Conservation (phyloP, 2,329 filamentous ascomycete genomes). For the Clonostachys rosea region DNA sequence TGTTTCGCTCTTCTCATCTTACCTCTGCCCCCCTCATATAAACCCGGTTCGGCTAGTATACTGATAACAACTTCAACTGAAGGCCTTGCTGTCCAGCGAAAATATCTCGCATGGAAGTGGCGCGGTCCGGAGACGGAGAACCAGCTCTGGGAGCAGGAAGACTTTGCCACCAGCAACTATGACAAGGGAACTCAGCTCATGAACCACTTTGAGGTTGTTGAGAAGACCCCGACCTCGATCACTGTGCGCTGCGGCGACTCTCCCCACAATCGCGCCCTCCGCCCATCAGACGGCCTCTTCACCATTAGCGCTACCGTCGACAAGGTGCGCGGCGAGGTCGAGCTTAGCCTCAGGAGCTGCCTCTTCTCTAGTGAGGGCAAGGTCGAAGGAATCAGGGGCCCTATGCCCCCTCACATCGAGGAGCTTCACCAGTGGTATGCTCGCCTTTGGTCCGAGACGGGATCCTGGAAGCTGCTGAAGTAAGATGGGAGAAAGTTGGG, state of each 20-base stretch:
- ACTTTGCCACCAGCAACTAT: constrained; percentile 53
- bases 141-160: constrained; percentile 56
- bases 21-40: too few species aligned
- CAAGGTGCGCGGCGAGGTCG: constrained; percentile 51
- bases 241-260: constrained; percentile 63
- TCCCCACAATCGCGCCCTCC: constrained; percentile 49
- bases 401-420: constrained; percentile 18
- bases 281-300: constrained; percentile 62
- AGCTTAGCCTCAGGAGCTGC: constrained; percentile 61
- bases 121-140: constrained; percentile 45
- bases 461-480: constrained; percentile 27
- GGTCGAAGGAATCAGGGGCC: constrained; percentile 21
- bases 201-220: constrained; percentile 69
- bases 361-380: constrained; percentile 44
- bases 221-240: constrained; percentile 56
- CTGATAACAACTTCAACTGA: not conserved
- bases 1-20: too few species aligned
- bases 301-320: constrained; percentile 59
- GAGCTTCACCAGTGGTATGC: constrained; percentile 33
- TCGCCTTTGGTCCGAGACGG: constrained; percentile 30
- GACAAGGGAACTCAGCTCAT: constrained; percentile 60
- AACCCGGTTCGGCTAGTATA: not conserved
- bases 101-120: constrained; percentile 55
- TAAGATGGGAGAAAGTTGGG: constrained; percentile 2
- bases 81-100: constrained; percentile 56